A percentile compares a stretch with the other conserved stretches of the same genome.
Conservation (phyloP, 2,329 filamentous ascomycete genomes). For the Talaromyces sp. region DNA sequence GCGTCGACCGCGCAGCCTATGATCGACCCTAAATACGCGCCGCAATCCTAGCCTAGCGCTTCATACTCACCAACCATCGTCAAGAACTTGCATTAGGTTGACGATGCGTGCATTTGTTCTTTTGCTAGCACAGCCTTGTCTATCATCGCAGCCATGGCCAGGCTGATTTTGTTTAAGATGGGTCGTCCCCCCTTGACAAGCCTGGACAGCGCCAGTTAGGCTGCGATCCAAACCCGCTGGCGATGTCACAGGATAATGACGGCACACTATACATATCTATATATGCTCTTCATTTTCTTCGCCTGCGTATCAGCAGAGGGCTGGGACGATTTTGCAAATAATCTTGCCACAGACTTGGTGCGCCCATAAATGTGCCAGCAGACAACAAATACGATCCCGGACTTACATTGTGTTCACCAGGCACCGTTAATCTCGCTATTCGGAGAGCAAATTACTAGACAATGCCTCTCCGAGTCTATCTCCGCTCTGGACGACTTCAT, state of each 20-base stretch:
- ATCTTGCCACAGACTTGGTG: slow-evolving; percentile 35
- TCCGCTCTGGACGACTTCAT: slow-evolving; percentile 39
- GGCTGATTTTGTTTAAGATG: not conserved
- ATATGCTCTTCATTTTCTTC: slow-evolving; percentile 12
- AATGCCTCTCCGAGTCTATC: slow-evolving; percentile 43
- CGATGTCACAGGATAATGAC: not conserved
- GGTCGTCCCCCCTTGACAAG: not conserved
- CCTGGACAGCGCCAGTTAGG: not conserved
- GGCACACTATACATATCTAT: not conserved
- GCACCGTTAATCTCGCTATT: slow-evolving; percentile 37
- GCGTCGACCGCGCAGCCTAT: not conserved
- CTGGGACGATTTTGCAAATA: slow-evolving; percentile 35
- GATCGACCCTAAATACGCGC: not conserved
- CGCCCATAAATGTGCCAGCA: slow-evolving; percentile 2
- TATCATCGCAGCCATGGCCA: not conserved
- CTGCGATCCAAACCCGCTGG: not conserved
- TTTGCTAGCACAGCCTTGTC: not conserved
- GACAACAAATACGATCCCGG: not conserved
- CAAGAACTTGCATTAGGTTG: not conserved
- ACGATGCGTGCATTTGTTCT: not conserved
- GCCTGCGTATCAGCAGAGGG: slow-evolving; percentile 20
- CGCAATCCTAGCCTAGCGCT: not conserved
- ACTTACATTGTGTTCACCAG: slow-evolving; percentile 12
- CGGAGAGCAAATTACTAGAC: slow-evolving; percentile 43
- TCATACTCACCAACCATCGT: slow-evolving; percentile 11